Conservation (phyloP, 2,329 filamentous ascomycete genomes). For the Basipetospora chlamydospora region DNA sequence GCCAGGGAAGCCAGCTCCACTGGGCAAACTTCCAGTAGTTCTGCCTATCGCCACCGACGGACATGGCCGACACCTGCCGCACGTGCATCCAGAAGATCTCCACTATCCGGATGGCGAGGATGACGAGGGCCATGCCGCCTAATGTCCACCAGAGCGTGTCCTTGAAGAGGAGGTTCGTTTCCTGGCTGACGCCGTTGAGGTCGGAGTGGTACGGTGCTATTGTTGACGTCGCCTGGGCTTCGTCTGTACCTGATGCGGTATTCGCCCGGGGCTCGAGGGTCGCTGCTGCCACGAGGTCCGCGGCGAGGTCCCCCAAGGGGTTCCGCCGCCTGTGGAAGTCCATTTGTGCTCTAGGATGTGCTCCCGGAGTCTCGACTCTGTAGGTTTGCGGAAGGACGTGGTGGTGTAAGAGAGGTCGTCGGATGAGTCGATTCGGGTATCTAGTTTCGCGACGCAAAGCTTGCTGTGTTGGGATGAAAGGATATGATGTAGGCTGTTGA, state of each 20-base stretch:
- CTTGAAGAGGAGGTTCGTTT: slow-evolving; percentile 40
- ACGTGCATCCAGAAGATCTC: slow-evolving; percentile 41
- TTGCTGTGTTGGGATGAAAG: too few relatives aligned
- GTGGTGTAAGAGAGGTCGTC: too few relatives aligned
- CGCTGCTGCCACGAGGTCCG: slow-evolving; percentile 13
- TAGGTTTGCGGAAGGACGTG: too few relatives aligned
- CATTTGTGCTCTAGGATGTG: too few relatives aligned
- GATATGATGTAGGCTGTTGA: too few relatives aligned
- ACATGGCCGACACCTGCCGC: slow-evolving; percentile 46
- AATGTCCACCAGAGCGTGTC: slow-evolving; percentile 46
- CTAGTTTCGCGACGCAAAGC: too few relatives aligned
- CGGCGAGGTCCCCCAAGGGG: slow-evolving; percentile 6
- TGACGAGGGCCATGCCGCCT: slow-evolving; percentile 37
- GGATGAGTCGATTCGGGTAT: too few relatives aligned
- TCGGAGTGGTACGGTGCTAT: slow-evolving; percentile 40
- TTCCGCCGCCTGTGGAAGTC: not conserved
- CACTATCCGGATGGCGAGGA: slow-evolving; percentile 37
- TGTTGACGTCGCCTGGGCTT: slow-evolving; percentile 22
- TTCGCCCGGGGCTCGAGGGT: slow-evolving; percentile 13
- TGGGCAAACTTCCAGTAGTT: slow-evolving; percentile 44
- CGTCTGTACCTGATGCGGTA: slow-evolving; percentile 12
- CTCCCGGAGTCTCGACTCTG: too few relatives aligned
- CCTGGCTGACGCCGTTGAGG: slow-evolving; percentile 46
- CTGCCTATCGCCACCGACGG: slow-evolving; percentile 33
- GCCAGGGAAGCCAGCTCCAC: slow-evolving; percentile 43